Percentiles rank a stretch among this genome's conserved stretches.
These are phyloP conservation scores for Trapa bicornis DNA, from an alignment of 345 rosid genomes.

Conservation along the genomic window DNA sequence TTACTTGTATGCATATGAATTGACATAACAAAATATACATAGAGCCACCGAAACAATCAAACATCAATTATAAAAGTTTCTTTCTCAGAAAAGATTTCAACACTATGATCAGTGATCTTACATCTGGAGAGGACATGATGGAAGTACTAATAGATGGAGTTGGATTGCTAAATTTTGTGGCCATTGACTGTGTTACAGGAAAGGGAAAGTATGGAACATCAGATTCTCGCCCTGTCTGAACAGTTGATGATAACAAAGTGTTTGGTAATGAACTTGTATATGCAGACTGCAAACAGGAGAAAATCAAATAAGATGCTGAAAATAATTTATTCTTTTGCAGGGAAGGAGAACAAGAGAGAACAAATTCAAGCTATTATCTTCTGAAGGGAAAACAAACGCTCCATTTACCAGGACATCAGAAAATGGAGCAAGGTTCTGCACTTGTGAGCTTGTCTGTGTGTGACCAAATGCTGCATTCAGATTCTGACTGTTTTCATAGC, in stretches of 20 bases:
- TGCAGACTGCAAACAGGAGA: conserved; percentile 32
- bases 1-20: neutral
- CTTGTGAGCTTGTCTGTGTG: conserved; percentile 47
- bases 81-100: neutral
- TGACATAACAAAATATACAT: neutral
- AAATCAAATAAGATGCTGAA: neutral
- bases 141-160: conserved; percentile 62
- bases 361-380: neutral
- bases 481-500: conserved; percentile 54
- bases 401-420: conserved; percentile 65
- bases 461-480: conserved; percentile 45
- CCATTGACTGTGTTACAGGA: conserved; percentile 52
- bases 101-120: conserved; percentile 5
- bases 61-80: neutral
- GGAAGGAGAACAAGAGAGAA: no score
- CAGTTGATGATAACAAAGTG: conserved; percentile 55
- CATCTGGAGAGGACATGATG: conserved; percentile 75
- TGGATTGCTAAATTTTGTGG: conserved; percentile 49
- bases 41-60: neutral
- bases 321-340: neutral
- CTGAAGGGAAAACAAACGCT: neutral
- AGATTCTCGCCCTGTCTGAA: conserved; percentile 64
- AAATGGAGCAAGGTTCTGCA: conserved; percentile 56
- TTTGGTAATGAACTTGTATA: conserved; percentile 67
- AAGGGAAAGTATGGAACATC: conserved; percentile 79